Base-by-base conservation (phyloP, 208 protist genomes). In the Trypanosomatidae sp. region DNA sequence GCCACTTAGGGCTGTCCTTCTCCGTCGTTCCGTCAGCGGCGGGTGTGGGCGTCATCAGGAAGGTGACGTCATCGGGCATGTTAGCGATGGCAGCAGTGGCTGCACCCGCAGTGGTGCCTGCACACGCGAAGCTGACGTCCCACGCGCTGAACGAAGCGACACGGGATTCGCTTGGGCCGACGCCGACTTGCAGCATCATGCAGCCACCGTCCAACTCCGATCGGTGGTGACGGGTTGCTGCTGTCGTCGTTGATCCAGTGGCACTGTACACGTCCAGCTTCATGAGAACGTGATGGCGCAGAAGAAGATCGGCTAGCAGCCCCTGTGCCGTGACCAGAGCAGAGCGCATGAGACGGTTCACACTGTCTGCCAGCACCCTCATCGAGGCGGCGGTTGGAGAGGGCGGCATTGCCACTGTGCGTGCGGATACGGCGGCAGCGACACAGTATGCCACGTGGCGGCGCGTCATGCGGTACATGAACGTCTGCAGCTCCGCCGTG, bases 381-480 rank as follows among this genome's bases (percentile, higher is more conserved):
- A 43, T 41, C 17, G 73, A 49, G 4, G 56, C 13, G 39, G 73
- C 2, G 28, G 43, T 30, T 52, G 47, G 49, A 10, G 76, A 33
- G 6, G 69, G 0, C 36, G 76, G 70, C 36, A 68, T 33, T 3
- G 56, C 15, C 39, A 82, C 66, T n/a, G 30, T 43, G 25, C 78
- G 71, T 25, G 56, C 36, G 58, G 76, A 69, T 3, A 74, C 64
- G 62, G 72, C 82, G 5, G 84, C 80, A 6, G 77, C 68, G 46
- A 81, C 15, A 66, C 77, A 78, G 55, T 79, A 79, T 49, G 81
- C 81, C 25, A 93, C 68, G 71, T 93, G 83, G 41, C 73, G 80
- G 33, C 85, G 78, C 33, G 89, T 85, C 52, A 74, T 77, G 55
- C 71, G 66, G 65, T 78, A 80, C 12, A 79, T 66, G 60, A 86